Base-by-base conservation (phyloP, 1,284 basidiomycete species). In the Cryptococcus sp. region DNA sequence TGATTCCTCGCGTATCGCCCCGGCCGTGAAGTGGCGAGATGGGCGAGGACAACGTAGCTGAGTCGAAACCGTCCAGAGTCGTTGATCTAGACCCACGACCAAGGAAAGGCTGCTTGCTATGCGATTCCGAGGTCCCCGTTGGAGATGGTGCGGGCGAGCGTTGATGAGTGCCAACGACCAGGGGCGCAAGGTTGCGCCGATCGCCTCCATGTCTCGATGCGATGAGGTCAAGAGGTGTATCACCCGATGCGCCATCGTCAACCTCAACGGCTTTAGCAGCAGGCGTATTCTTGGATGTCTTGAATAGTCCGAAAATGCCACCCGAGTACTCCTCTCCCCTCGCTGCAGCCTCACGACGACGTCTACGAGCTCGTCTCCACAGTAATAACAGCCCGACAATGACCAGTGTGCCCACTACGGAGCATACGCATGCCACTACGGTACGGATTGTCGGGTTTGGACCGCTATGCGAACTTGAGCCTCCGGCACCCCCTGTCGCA, bases 361-460 rank as follows among this genome's bases (percentile, higher is more conserved):
- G 48, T 1, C 51, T 47, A 7, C 66, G 58, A 62, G 78, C 51
- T 63, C 75, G 57, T 59, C 72, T 51, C 68, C 77, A 62, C 68
- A 77, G 44, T 74, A 78, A 61, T 76, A 81, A 22, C 80, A 82
- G 7, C 46, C 70, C 56, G 59, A 78, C 64, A 66, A 79, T 46
- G 54, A 74, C 38, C 56, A 79, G 61, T 17, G 74, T 71, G 38
- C 65, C 67, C 44, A 75, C 25, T 50, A 73, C 59, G 38, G 71
- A 68, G 85, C 89, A 60, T 85, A 87, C 59, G 84, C 67, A 67
- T 16, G 72, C 66, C 85, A 88, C 31, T 86, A 90, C 54, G 3
- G 66, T 69, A 19, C 59, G 67, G 82, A 79, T 3, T 88, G 89
- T 35, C 10, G 53, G 38, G 31, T 38, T 55, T 5, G 40, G 27